Base-by-base conservation (phyloP, 768 basidiomycete genomes). In the Rhodotorula kratochvilovae region DNA sequence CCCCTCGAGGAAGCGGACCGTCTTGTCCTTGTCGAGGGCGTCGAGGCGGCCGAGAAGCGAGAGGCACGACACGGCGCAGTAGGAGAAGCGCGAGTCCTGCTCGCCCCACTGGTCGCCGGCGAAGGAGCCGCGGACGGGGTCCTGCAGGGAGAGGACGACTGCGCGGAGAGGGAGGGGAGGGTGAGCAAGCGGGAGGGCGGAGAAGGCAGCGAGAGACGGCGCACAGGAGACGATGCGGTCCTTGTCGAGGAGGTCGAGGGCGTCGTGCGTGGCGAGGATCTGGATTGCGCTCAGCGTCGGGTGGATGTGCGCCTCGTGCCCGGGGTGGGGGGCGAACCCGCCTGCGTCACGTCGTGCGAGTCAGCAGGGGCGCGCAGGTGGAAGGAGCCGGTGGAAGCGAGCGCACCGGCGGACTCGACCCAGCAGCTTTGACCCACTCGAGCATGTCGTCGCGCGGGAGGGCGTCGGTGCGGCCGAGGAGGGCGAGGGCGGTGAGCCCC, bases 71-170 rank as follows among this genome's bases (percentile, higher is more conserved):
- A 95, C 84, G n/a, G 91, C 90, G 77, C 90, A 90, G 81, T 91
- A 96, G 4, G 86, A 81, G 80, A 98, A 98, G 0, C 95, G 87
- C 0, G 93, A 95, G 77, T 95, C 94, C 50, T 85, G 85, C 80
- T 98, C 95, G n/a, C 94, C 94, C 79, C 88, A 97, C 5, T 81
- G 74, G 79, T 99, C 95, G 4, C 95, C 96, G 0, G 92, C 86
- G 71, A 97, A 97, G 1, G 90, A 84, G 0, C 95, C 95, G 0
- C 89, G 90, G 0, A 87, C 86, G 58, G 90, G 89, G 27, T 77
- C 60, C 78, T 97, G 91, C 5, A 94, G 85, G 0, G 89, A 88
- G 11, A 90, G 81, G 42, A 98, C 88, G 83, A 88, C 94, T 98
- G 77, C 5, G 72, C 11, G 59, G 35, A 21, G 21, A 29, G 15